A percentile compares a stretch with the other conserved stretches of the same genome.
Conservation (phyloP, 83 land plant species). For the Thuja plicata region DNA sequence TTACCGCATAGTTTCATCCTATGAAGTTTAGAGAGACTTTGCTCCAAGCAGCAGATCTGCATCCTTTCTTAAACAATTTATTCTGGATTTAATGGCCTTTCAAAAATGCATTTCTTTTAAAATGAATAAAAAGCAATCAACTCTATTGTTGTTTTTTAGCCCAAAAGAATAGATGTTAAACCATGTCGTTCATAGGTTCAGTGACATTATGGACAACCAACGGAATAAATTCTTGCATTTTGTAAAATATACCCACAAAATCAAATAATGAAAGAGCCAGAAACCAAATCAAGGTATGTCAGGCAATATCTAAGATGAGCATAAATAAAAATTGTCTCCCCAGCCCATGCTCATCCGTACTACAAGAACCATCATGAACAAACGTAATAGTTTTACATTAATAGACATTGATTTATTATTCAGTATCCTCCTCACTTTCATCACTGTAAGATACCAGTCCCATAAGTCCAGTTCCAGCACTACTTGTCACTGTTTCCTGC, state of each 20-base stretch:
- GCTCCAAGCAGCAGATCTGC: neutral
- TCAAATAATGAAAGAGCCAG: neutral
- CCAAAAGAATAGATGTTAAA: neutral
- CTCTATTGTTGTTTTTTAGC: neutral
- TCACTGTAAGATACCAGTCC: constrained; percentile 71
- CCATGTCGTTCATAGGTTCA: neutral
- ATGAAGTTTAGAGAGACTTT: neutral
- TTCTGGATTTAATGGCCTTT: neutral
- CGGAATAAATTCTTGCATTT: neutral
- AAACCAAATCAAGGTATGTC: neutral
- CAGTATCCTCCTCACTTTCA: constrained; percentile 68
- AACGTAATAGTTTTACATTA: neutral
- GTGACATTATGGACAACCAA: neutral
- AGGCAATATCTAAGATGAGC: neutral
- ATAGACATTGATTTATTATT: neutral
- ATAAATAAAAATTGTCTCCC: neutral
- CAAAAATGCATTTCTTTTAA: neutral
- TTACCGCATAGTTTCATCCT: neutral
- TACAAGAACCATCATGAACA: neutral
- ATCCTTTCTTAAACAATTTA: neutral
- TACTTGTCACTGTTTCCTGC: neutral
- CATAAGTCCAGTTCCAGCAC: neutral
- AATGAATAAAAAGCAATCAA: neutral
- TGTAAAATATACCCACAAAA: neutral
- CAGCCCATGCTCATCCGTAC: neutral